These are phyloP conservation scores for Cladosporium sp. DNA, from an alignment of 2,329 filamentous ascomycete genomes.

Conservation along the genomic window DNA sequence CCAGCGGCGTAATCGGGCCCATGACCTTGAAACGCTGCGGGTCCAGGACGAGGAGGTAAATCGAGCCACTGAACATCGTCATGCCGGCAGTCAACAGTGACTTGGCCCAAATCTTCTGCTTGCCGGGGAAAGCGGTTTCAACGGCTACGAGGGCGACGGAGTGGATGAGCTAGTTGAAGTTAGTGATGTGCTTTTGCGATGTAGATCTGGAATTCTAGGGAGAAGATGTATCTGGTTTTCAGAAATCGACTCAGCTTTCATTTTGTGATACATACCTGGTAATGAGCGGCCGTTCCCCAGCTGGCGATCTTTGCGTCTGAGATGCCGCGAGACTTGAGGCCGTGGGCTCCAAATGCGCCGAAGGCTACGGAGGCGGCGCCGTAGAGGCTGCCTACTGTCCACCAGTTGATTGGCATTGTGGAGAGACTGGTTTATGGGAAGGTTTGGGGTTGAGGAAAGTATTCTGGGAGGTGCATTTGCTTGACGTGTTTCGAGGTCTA, in stretches of 20 bases:
- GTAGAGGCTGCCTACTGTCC: conserved; percentile 59
- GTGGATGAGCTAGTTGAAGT: conserved; percentile 53
- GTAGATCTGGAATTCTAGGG: no score
- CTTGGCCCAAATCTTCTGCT: conserved; percentile 48
- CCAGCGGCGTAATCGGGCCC: conserved; percentile 63
- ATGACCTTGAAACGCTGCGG: conserved; percentile 56
- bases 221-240: no score
- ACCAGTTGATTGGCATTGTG: conserved; percentile 39
- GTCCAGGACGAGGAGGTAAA: conserved; percentile 62
- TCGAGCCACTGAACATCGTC: conserved; percentile 62
- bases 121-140: conserved; percentile 46
- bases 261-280: conserved; percentile 50
- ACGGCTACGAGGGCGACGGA: conserved; percentile 57
- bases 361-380: conserved; percentile 59
- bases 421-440: neutral
- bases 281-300: conserved; percentile 64
- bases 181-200: neutral
- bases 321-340: conserved; percentile 57
- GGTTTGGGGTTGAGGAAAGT: neutral
- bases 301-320: conserved; percentile 57
- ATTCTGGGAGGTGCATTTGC: neutral
- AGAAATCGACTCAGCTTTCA: neutral
- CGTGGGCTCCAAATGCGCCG: conserved; percentile 66
- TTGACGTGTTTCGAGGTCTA: neutral
- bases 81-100: conserved; percentile 61